phyloP scores from a whole-genome alignment of 2,329 filamentous ascomycete genomes.

The Neonectria magnoliae region DNA sequence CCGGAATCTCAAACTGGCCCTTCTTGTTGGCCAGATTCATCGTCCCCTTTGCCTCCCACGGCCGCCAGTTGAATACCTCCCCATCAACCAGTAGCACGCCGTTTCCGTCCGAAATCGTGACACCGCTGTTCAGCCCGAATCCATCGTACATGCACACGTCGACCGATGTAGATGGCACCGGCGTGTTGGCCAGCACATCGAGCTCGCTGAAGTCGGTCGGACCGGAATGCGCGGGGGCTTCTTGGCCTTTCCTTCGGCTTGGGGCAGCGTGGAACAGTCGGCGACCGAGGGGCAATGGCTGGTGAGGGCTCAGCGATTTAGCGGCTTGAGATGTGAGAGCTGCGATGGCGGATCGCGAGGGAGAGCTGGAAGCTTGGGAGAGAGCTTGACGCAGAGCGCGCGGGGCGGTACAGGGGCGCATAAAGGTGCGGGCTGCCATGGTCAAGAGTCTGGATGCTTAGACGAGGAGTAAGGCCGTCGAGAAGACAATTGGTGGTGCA shows the following conservation, averaged over 20 bases:
- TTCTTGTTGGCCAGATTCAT: constrained; percentile 74
- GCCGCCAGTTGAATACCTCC: constrained; percentile 89
- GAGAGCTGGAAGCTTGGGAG: constrained; percentile 25
- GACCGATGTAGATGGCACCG: constrained; percentile 82
- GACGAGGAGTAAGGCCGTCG: neutral
- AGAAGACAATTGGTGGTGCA: constrained; percentile 7
- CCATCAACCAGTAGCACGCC: constrained; percentile 85
- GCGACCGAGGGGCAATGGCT: constrained; percentile 8
- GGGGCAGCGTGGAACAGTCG: constrained; percentile 36
- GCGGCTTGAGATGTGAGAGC: constrained; percentile 21
- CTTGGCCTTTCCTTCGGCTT: constrained; percentile 30
- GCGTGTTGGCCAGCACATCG: constrained; percentile 80
- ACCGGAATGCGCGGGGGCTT: constrained; percentile 47
- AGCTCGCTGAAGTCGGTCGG: constrained; percentile 75
- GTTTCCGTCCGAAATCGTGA: constrained; percentile 73
- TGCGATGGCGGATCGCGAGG: constrained; percentile 26
- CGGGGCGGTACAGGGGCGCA: constrained; percentile 31
- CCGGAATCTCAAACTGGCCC: constrained; percentile 81
- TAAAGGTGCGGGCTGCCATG: constrained; percentile 39
- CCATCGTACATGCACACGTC: constrained; percentile 85
- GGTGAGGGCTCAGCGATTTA: neutral
- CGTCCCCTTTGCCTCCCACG: constrained; percentile 70
- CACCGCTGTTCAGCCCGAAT: constrained; percentile 86
- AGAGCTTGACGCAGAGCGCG: constrained; percentile 35
- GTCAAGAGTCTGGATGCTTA: neutral